A percentile compares a stretch with the other conserved stretches of the same genome.
Conservation (phyloP, 805 yeast genomes). For the Kazachstania africana region DNA sequence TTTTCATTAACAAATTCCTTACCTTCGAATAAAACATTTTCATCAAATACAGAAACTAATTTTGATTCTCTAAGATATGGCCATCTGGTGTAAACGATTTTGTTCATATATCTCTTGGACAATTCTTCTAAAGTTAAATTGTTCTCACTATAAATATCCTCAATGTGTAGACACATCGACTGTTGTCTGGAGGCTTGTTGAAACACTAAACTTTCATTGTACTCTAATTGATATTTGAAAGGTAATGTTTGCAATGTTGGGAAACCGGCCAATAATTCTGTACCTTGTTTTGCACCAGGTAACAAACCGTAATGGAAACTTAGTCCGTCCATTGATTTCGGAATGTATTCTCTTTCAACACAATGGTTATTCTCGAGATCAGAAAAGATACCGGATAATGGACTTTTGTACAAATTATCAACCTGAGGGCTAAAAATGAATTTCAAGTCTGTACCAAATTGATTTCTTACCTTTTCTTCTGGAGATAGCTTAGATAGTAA, state of each 20-base stretch:
- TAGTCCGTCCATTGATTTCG: constrained; percentile 35
- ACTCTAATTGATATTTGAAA: constrained; percentile 39
- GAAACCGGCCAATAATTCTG: constrained; percentile 75
- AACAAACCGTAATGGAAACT: constrained; percentile 44
- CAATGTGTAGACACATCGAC: constrained; percentile 59
- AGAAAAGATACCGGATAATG: constrained; percentile 63
- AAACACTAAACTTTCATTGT: constrained; percentile 63
- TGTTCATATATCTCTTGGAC: constrained; percentile 49
- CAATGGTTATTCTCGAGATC: constrained; percentile 77
- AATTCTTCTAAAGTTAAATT: constrained; percentile 52
- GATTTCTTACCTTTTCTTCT: constrained; percentile 64
- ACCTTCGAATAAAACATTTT: constrained; percentile 32
- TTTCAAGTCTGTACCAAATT: constrained; percentile 56
- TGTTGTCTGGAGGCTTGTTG: constrained; percentile 77
- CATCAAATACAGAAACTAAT: constrained; percentile 52
- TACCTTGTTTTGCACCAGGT: constrained; percentile 57
- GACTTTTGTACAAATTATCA: constrained; percentile 55
- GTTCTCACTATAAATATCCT: constrained; percentile 36
- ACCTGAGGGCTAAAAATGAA: constrained; percentile 71
- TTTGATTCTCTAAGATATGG: constrained; percentile 82
- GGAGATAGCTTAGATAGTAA: constrained; percentile 47
- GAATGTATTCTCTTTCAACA: constrained; percentile 42
- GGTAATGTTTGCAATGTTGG: constrained; percentile 71
- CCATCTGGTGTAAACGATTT: constrained; percentile 68
- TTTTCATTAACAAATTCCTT: constrained; percentile 3